Evolutionary conservation across 2,329 filamentous ascomycete species (phyloP).

Genomic region (Pseudocercospora macadamiae): DNA sequence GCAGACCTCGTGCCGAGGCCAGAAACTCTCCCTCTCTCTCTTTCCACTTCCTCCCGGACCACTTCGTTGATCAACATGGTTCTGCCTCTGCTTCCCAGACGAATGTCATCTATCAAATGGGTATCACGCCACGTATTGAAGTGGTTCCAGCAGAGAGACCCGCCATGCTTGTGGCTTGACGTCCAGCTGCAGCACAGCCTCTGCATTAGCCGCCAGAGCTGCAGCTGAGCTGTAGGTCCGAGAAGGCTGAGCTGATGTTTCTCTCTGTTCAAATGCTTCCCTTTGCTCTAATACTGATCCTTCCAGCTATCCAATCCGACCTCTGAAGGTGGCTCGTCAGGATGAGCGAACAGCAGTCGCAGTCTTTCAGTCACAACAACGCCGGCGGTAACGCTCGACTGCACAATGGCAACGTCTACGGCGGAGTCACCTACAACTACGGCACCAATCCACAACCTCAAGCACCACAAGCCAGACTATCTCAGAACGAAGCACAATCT

Average conservation of each 20-base stretch:
- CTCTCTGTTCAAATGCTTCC: not conserved
- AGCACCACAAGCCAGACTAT: not conserved
- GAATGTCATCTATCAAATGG: not conserved
- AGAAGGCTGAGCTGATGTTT: not conserved
- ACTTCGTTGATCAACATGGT: too few species aligned
- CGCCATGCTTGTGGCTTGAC: not conserved
- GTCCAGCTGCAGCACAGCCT: not conserved
- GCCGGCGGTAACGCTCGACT: not conserved
- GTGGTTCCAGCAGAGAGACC: too few species aligned
- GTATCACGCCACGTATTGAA: too few species aligned
- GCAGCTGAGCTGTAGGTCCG: conserved; percentile 10
- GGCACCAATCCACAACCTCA: not conserved
- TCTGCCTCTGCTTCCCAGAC: not conserved
- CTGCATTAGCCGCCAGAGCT: conserved; percentile 7
- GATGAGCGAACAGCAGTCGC: not conserved
- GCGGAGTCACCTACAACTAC: not conserved
- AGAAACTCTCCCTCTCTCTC: not conserved
- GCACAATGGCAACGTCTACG: conserved; percentile 3
- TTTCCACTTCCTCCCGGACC: not conserved
- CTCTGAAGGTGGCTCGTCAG: too few species aligned
- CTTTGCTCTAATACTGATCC: too few species aligned
- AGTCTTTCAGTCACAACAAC: not conserved
- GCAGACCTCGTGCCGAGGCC: not conserved
- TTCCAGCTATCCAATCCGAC: too few species aligned
- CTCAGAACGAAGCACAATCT: not conserved